A percentile compares a stretch with the other conserved stretches of the same genome.
Evolutionary conservation across 176 grass and related monocot species (phyloP).

Genomic region (Secale cereale): DNA sequence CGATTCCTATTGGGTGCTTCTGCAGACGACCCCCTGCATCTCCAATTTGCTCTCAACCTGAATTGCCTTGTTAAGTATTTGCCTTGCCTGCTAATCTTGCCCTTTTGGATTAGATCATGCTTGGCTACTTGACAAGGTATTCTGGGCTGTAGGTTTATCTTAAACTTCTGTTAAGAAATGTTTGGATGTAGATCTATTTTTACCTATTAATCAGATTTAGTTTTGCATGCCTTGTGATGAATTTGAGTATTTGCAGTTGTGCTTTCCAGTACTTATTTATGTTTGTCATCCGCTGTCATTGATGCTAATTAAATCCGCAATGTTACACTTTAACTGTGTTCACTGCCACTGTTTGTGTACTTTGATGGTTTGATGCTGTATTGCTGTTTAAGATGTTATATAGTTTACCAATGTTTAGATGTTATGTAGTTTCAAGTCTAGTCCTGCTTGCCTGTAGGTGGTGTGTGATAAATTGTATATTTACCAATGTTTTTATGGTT

Average conservation of each 20-base stretch:
- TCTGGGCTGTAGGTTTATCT: background rate
- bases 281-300: no score
- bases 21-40: background rate
- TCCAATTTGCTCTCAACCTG: background rate
- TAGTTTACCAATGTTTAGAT: no score
- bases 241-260: background rate
- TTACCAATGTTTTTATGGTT: background rate
- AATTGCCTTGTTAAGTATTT: background rate
- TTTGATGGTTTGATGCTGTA: background rate
- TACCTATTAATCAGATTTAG: background rate
- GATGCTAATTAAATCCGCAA: no score
- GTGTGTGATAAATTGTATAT: background rate
- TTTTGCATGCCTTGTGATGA: no score
- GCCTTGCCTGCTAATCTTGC: constrained; percentile 1
- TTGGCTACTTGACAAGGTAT: background rate
- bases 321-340: background rate
- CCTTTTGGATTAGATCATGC: background rate
- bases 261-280: background rate
- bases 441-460: background rate
- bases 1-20: constrained; percentile 60
- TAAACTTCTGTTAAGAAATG: background rate
- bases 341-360: background rate
- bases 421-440: background rate
- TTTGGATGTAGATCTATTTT: background rate
- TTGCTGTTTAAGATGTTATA: no score